Percentiles rank a stretch among this genome's conserved stretches.
Evolutionary conservation across 2,329 filamentous ascomycete genomes (phyloP).

Genomic region (Clarireedia hainanense): DNA sequence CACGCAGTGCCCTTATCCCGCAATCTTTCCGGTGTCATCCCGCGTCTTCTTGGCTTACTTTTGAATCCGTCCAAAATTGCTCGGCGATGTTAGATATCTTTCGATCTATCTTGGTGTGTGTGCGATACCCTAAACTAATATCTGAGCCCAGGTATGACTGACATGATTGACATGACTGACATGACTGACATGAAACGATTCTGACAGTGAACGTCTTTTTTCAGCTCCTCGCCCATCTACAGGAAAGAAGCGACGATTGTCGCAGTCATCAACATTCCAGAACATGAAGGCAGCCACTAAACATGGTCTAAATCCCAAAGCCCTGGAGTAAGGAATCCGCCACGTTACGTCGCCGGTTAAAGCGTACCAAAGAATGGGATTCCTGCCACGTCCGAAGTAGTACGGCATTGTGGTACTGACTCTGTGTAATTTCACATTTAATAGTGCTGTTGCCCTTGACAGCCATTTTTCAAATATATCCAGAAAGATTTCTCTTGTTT

Average conservation of each 20-base stretch:
- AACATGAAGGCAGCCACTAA: conserved; percentile 1
- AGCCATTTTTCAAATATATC: conserved; percentile 14
- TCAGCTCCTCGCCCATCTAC: neutral
- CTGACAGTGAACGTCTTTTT: neutral
- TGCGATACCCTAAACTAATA: neutral
- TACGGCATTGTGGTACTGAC: conserved; percentile 22
- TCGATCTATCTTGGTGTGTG: too few relatives aligned
- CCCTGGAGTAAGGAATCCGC: conserved; percentile 18
- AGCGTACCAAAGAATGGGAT: conserved; percentile 22
- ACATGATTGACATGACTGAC: neutral
- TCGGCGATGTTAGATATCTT: too few relatives aligned
- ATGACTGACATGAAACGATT: neutral
- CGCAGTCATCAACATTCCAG: conserved; percentile 17
- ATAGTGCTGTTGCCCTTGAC: conserved; percentile 23
- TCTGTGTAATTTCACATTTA: conserved; percentile 23
- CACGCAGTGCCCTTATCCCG: conserved; percentile 11
- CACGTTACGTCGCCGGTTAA: conserved; percentile 17
- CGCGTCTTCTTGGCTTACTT: neutral
- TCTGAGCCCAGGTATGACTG: neutral
- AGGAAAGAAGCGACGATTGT: neutral
- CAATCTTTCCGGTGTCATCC: conserved; percentile 5
- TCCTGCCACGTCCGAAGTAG: conserved; percentile 12
- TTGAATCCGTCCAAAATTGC: neutral
- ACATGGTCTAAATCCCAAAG: conserved; percentile 12
- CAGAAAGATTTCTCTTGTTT: neutral